Conservation (phyloP, 2,329 filamentous ascomycete species). For the Clarireedia sp. region DNA sequence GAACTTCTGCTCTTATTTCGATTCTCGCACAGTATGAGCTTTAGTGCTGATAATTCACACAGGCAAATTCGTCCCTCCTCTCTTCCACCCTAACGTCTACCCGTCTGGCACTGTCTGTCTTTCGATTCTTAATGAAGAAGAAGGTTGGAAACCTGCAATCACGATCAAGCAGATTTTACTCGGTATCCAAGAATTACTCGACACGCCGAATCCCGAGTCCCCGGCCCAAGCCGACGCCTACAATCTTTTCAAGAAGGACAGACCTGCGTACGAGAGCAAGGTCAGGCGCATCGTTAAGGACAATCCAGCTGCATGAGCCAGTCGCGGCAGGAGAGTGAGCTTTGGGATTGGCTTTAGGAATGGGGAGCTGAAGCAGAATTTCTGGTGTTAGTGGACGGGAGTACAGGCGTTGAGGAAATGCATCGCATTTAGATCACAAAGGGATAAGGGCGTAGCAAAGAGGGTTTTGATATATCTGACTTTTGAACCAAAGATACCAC, state of each 20-base stretch:
- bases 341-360: neutral
- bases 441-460: conserved; percentile 4
- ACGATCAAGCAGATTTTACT: conserved; percentile 97
- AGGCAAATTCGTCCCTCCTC: conserved; percentile 89
- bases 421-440: neutral
- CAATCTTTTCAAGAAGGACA: conserved; percentile 91
- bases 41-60: conserved; percentile 31
- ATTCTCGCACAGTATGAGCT: conserved; percentile 14
- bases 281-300: conserved; percentile 81
- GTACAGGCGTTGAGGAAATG: conserved; percentile 4
- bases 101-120: conserved; percentile 96
- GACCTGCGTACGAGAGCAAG: conserved; percentile 77
- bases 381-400: neutral
- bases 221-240: conserved; percentile 96
- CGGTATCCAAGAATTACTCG: conserved; percentile 89
- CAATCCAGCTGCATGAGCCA: conserved; percentile 63
- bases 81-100: conserved; percentile 98
- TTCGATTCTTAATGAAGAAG: conserved; percentile 95
- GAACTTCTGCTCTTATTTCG: conserved; percentile 29
- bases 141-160: conserved; percentile 97
- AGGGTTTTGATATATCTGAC: neutral
- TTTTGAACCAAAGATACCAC: neutral
- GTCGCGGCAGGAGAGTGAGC: neutral
- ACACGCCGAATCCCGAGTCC: conserved; percentile 95
- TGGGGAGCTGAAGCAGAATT: neutral